Percentiles rank a stretch among this genome's conserved stretches.
phyloP scores from a whole-genome alignment of 2,329 filamentous ascomycete genomes.

The Trichocomaceae sp. region DNA sequence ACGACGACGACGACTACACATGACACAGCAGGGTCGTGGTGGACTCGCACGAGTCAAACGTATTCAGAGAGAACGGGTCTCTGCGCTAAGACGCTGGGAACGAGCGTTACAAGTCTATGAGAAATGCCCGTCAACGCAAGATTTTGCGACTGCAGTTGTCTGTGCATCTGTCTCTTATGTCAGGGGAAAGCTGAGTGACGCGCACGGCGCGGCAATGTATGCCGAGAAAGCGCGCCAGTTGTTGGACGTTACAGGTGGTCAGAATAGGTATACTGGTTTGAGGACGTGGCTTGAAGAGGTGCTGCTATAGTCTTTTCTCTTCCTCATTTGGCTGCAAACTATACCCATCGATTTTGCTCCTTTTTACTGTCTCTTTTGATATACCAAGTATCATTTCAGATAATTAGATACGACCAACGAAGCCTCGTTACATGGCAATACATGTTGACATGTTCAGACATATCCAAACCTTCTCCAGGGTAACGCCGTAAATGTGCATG shows the following conservation, averaged over 20 bases:
- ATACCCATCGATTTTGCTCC: background rate
- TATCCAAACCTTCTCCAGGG: background rate
- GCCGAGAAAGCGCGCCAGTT: background rate
- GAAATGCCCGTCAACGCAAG: background rate
- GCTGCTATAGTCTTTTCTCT: background rate
- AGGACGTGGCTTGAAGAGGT: slow-evolving; percentile 7
- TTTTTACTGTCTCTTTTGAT: too few relatives aligned
- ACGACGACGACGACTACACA: background rate
- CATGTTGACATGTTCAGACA: background rate
- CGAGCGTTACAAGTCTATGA: slow-evolving; percentile 5
- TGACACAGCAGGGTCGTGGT: background rate
- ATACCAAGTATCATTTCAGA: background rate
- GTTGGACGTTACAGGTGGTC: background rate
- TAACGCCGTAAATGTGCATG: background rate
- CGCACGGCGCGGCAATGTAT: background rate
- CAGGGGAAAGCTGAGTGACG: background rate
- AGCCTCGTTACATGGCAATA: background rate
- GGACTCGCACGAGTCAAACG: slow-evolving; percentile 5
- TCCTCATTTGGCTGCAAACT: background rate
- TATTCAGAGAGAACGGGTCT: background rate
- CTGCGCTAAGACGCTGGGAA: slow-evolving; percentile 6
- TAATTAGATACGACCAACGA: background rate
- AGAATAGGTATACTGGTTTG: slow-evolving; percentile 1
- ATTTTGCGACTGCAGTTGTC: background rate
- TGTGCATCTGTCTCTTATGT: slow-evolving; percentile 3